Evolutionary conservation across 179 eudicot species (phyloP).

Genomic region (Carnegiea gigantea): DNA sequence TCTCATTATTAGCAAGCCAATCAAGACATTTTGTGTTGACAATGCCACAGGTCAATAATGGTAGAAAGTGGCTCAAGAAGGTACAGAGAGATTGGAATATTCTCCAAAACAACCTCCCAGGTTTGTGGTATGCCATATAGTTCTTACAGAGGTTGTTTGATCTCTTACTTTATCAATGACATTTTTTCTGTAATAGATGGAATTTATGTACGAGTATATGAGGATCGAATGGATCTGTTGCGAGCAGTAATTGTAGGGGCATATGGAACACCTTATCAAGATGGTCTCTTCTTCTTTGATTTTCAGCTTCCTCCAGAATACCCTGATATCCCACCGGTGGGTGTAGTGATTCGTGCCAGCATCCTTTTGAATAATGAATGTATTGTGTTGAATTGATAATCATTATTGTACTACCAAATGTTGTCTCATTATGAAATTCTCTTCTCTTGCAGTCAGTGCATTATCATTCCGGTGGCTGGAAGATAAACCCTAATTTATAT

Average conservation of each 20-base stretch:
- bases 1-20: background rate
- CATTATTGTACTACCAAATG: background rate
- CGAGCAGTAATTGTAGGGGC: slow-evolving; percentile 96
- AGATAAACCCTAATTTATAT: slow-evolving; percentile 86
- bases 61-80: slow-evolving; percentile 93
- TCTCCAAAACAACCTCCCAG: slow-evolving; percentile 93
- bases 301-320: slow-evolving; percentile 94
- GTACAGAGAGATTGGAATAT: slow-evolving; percentile 93
- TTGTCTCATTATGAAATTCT: background rate
- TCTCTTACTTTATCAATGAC: background rate
- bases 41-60: slow-evolving; percentile 55
- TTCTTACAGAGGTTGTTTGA: slow-evolving; percentile 1
- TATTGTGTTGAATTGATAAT: background rate
- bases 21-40: slow-evolving; percentile 13
- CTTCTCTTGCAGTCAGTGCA: slow-evolving; percentile 69
- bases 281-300: slow-evolving; percentile 97
- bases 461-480: slow-evolving; percentile 97
- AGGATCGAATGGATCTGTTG: slow-evolving; percentile 91
- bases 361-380: background rate
- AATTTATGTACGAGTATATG: slow-evolving; percentile 89
- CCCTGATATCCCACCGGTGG: slow-evolving; percentile 93
- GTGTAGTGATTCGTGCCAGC: slow-evolving; percentile 18
- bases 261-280: slow-evolving; percentile 97
- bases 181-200: slow-evolving; percentile 48
- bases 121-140: slow-evolving; percentile 40